Evolutionary conservation across 2,329 filamentous ascomycete genomes (phyloP).

Genomic region (Xylariaceae sp.): DNA sequence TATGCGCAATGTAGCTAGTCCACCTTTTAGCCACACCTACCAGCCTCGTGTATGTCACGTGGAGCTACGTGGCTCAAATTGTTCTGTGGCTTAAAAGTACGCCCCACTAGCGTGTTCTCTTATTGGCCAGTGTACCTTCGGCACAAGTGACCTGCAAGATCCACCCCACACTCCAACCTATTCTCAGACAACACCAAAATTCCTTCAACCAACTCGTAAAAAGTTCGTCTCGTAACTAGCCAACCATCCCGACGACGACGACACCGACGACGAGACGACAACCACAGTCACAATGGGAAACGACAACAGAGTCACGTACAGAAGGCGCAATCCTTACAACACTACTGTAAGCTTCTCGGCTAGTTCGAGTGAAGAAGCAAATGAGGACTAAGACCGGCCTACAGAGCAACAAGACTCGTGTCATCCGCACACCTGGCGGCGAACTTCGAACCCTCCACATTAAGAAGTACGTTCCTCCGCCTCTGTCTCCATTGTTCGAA

Average conservation of each 20-base stretch:
- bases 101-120: neutral
- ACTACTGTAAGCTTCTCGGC: slow-evolving; percentile 15
- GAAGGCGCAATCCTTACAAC: slow-evolving; percentile 33
- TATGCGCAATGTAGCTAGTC: slow-evolving; percentile 19
- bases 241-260: slow-evolving; percentile 37
- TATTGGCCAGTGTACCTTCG: slow-evolving; percentile 32
- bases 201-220: slow-evolving; percentile 36
- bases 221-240: slow-evolving; percentile 39
- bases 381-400: slow-evolving; percentile 58
- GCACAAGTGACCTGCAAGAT: slow-evolving; percentile 37
- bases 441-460: slow-evolving; percentile 96
- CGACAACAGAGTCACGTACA: slow-evolving; percentile 67
- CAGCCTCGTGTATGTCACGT: slow-evolving; percentile 12
- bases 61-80: slow-evolving; percentile 1
- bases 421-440: slow-evolving; percentile 96
- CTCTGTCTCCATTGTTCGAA: neutral
- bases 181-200: slow-evolving; percentile 41
- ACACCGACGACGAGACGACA: slow-evolving; percentile 20
- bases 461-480: slow-evolving; percentile 73
- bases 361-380: neutral
- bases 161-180: slow-evolving; percentile 38
- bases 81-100: slow-evolving; percentile 12
- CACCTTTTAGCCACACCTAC: too few relatives aligned
- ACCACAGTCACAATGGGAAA: slow-evolving; percentile 58
- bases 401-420: slow-evolving; percentile 89